Evolutionary conservation across 2,329 filamentous ascomycete species (phyloP), one percentile per base, ranked within the genome.

Genomic region (Boeremia lycopersici): DNA sequence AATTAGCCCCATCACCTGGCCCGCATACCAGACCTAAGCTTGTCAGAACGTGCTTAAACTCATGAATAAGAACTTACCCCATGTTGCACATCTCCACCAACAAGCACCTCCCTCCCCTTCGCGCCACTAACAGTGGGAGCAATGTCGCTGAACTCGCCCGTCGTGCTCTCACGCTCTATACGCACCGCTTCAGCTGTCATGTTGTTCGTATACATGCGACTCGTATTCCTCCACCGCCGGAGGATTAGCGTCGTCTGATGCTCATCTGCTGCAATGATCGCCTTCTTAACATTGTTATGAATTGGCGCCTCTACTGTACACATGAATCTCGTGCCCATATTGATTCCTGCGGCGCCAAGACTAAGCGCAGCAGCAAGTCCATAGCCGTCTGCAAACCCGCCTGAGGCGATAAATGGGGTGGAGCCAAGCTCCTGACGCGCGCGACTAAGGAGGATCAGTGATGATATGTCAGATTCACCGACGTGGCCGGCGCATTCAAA

Each of bases 271-370:
- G 85, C 82, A 48, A 96, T 91, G 70, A 97, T 98, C 65, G 89
- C 83, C 76, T 95, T 83, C 83, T 98, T 98, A 79, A 98, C 90
- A 62, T 96, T 96, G 45, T 85, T 74, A 77, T 98, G 93, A 59
- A 98, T 89, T 0, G 93, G 93, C 12, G 92, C 87, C 77, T 97
- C 93, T 36, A 92, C 82, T 1, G 93, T 97, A 79, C 89, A 92
- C 89, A 97, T 93, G 80, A 97, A 97, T 40, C 93, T 83, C 12
- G 93, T 98, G 53, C 93, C 93, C 93, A 98, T 97, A 79, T 98
- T 98, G 78, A 97, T 87, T 60, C 93, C 93, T 74, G 90, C 89
- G 0, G 93, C 93, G 30, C 93, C 93, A 17, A 98, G 83, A 42
- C 88, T 88, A 64, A 98, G 79, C 6, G 93, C 93, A 2, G 93